Evolutionary conservation across 371 early-diverging fungal genomes (phyloP).

Genomic region (Mortierella sp.): DNA sequence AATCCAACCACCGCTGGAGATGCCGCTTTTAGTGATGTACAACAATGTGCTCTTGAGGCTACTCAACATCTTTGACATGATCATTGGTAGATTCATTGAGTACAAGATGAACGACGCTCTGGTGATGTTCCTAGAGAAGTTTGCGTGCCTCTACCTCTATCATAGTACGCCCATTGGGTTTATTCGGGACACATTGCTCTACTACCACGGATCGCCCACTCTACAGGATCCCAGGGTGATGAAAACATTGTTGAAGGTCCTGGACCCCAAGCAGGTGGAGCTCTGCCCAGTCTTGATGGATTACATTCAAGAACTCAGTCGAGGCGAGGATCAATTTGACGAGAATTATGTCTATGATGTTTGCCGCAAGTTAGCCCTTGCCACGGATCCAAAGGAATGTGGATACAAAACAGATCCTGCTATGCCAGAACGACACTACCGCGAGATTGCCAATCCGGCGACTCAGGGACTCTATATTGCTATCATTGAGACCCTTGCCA

Average conservation of each 20-base stretch:
- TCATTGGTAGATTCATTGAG: slow-evolving; percentile 77
- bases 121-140: slow-evolving; percentile 69
- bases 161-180: slow-evolving; percentile 77
- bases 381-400: slow-evolving; percentile 64
- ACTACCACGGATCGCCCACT: slow-evolving; percentile 73
- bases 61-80: slow-evolving; percentile 71
- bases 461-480: slow-evolving; percentile 72
- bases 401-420: slow-evolving; percentile 61
- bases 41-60: slow-evolving; percentile 76
- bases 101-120: slow-evolving; percentile 69
- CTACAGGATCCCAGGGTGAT: slow-evolving; percentile 66
- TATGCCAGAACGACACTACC: slow-evolving; percentile 80
- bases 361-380: slow-evolving; percentile 65
- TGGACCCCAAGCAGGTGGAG: slow-evolving; percentile 56
- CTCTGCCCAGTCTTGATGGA: slow-evolving; percentile 55
- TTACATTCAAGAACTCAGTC: slow-evolving; percentile 60
- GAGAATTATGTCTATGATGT: slow-evolving; percentile 66
- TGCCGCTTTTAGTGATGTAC: slow-evolving; percentile 76
- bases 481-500: slow-evolving; percentile 73
- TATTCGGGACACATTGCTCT: slow-evolving; percentile 71
- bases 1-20: slow-evolving; percentile 65
- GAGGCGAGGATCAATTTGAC: slow-evolving; percentile 58
- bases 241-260: slow-evolving; percentile 70
- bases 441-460: slow-evolving; percentile 83
- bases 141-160: slow-evolving; percentile 74